Base-by-base conservation (phyloP, 805 yeast species). In the Cyberlindnera petersonii region DNA sequence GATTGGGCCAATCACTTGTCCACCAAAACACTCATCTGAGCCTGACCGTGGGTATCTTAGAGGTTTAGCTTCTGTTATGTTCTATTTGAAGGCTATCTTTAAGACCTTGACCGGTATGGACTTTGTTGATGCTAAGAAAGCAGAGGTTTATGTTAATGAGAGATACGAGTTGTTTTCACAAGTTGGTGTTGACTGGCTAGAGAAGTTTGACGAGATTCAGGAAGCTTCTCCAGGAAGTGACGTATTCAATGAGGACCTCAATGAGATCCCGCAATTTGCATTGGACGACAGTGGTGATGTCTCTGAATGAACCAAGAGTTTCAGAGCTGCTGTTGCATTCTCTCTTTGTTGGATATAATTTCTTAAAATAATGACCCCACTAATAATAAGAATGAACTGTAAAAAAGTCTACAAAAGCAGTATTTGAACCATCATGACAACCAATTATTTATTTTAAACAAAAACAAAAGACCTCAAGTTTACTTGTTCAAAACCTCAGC, bases 401-500 rank as follows among this genome's bases (percentile, higher is more conserved):
- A n/a, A n/a, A n/a, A n/a, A n/a, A n/a, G n/a, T n/a, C n/a, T n/a
- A n/a, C n/a, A n/a, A n/a, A n/a, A n/a, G n/a, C n/a, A 13, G 6
- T 17, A 15, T 15, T 26, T 30, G 26, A 33, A 33, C 46, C 48
- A 42, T 43, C 19, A 46, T 43, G 40, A 40, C 39, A 42, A 38
- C 44, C 42, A 33, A 36, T 15, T 17, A 35, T 35, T 42, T 36
- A 40, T 40, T 43, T 44, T 42, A 37, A 44, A 43, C 47, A 47
- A 49, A 49, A 43, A 43, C 43, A 35, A 39, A 31, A 7, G 38
- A 30, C 37, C 33, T 36, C 26, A 35, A 39, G 58, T 55, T 69
- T 81, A 82, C 73, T 83, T 82, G 77, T 80, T 76, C 71, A 84
- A 74, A 65, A 93, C 98, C 64, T 88, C 94, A 69, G 98, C 98